A percentile compares a stretch with the other conserved stretches of the same genome.
Conservation (phyloP, 2,329 filamentous ascomycete species). For the Xylariaceae sp. region DNA sequence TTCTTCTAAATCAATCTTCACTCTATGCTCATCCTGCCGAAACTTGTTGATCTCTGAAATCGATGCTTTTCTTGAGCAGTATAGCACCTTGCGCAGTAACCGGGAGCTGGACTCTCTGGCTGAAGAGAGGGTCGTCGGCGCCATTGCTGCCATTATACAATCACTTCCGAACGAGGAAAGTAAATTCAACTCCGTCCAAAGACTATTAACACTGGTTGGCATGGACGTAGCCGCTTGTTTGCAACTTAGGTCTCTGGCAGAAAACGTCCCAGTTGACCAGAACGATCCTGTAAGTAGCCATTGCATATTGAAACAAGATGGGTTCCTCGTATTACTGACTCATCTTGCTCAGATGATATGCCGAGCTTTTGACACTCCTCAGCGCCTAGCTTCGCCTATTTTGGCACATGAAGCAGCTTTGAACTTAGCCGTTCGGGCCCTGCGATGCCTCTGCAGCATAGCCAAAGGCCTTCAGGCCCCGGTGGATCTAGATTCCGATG, state of each 20-base stretch:
- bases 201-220: constrained; percentile 59
- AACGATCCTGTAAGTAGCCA: constrained; percentile 28
- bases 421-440: constrained; percentile 50
- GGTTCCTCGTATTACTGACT: constrained; percentile 22
- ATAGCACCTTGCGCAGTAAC: constrained; percentile 57
- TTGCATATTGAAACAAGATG: constrained; percentile 1
- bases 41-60: constrained; percentile 63
- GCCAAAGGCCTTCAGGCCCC: constrained; percentile 67
- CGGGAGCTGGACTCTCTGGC: constrained; percentile 62
- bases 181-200: constrained; percentile 51
- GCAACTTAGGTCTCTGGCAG: constrained; percentile 34
- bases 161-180: constrained; percentile 57
- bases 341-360: constrained; percentile 26
- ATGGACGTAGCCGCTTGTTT: constrained; percentile 52
- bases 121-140: constrained; percentile 69
- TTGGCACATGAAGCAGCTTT: constrained; percentile 41
- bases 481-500: constrained; percentile 61
- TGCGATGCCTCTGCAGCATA: constrained; percentile 66
- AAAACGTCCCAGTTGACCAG: constrained; percentile 22
- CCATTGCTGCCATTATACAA: constrained; percentile 71
- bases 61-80: constrained; percentile 66
- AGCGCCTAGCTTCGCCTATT: constrained; percentile 26
- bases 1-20: constrained; percentile 70
- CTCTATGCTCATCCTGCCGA: constrained; percentile 72
- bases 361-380: constrained; percentile 29